Conservation (phyloP, 345 rosid genomes). For the Streptanthus diversifolius region DNA sequence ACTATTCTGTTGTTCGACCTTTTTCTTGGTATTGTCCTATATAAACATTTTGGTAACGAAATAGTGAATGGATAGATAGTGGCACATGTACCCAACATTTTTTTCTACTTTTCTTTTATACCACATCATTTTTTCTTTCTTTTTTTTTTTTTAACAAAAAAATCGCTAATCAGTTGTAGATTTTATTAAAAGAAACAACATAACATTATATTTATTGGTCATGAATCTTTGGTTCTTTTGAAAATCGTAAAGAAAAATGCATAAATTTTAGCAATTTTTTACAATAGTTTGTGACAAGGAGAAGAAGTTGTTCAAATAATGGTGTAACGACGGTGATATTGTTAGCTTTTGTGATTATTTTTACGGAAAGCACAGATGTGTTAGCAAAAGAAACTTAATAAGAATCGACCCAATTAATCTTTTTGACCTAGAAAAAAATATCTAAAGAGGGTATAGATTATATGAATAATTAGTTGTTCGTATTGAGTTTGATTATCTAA, state of each 20-base stretch:
- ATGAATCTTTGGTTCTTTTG: not conserved
- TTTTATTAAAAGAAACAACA: not conserved
- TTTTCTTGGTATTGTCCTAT: not conserved
- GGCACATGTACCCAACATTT: not conserved
- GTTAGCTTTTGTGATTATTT: not conserved
- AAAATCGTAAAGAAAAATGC: not conserved
- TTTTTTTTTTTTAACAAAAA: no score
- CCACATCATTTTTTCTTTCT: not conserved
- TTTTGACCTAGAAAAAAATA: not conserved
- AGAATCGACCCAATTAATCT: not conserved
- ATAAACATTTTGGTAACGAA: not conserved
- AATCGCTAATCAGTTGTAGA: not conserved
- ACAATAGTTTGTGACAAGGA: no score
- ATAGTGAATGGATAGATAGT: not conserved
- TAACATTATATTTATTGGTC: not conserved
- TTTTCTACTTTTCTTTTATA: not conserved
- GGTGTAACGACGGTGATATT: not conserved
- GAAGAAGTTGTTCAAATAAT: no score
- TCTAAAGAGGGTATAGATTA: no score
- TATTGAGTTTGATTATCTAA: no score
- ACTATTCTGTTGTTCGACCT: not conserved
- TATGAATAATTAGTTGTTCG: no score
- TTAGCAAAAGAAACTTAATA: not conserved
- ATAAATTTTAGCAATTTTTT: no score
- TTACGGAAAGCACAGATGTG: not conserved